A percentile compares a stretch with the other conserved stretches of the same genome.
phyloP scores from a whole-genome alignment of 495 filamentous ascomycete genomes.

The Aspergillus diversus region DNA sequence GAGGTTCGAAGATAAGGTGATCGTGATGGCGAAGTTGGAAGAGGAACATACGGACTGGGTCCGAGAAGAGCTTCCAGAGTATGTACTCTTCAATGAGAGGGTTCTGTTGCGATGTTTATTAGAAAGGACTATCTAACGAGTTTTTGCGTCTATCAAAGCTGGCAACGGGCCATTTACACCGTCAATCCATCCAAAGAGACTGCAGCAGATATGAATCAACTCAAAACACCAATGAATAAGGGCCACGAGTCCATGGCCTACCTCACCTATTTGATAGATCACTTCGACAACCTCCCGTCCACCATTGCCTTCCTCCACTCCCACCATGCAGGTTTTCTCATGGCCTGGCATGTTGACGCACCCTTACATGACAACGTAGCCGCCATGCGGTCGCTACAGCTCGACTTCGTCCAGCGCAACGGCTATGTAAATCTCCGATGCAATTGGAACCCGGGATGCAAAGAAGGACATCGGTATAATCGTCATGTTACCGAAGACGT shows the following conservation, averaged over 20 bases:
- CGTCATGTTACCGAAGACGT: slow-evolving; percentile 59
- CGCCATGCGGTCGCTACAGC: slow-evolving; percentile 55
- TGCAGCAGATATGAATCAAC: slow-evolving; percentile 42
- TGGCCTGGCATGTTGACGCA: slow-evolving; percentile 67
- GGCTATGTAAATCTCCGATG: slow-evolving; percentile 72
- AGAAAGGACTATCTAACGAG: not conserved
- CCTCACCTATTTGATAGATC: slow-evolving; percentile 71
- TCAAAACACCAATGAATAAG: slow-evolving; percentile 60
- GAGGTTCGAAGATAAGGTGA: slow-evolving; percentile 40
- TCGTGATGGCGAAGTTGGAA: slow-evolving; percentile 63
- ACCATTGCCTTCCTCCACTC: slow-evolving; percentile 70
- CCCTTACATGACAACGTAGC: slow-evolving; percentile 55
- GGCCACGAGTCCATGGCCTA: slow-evolving; percentile 79
- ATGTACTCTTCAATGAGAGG: slow-evolving; percentile 15
- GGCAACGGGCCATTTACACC: slow-evolving; percentile 65
- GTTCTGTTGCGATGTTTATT: slow-evolving; percentile 9
- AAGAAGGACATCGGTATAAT: slow-evolving; percentile 51
- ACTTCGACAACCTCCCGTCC: slow-evolving; percentile 69
- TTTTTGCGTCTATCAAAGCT: slow-evolving; percentile 31
- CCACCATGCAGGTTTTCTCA: slow-evolving; percentile 53
- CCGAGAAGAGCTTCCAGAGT: slow-evolving; percentile 55
- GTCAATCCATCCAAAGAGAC: slow-evolving; percentile 60
- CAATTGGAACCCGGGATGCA: slow-evolving; percentile 66
- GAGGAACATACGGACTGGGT: slow-evolving; percentile 66
- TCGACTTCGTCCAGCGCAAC: slow-evolving; percentile 54